Conservation (phyloP, 805 yeast species). For the Schwanniomyces polymorphus region DNA sequence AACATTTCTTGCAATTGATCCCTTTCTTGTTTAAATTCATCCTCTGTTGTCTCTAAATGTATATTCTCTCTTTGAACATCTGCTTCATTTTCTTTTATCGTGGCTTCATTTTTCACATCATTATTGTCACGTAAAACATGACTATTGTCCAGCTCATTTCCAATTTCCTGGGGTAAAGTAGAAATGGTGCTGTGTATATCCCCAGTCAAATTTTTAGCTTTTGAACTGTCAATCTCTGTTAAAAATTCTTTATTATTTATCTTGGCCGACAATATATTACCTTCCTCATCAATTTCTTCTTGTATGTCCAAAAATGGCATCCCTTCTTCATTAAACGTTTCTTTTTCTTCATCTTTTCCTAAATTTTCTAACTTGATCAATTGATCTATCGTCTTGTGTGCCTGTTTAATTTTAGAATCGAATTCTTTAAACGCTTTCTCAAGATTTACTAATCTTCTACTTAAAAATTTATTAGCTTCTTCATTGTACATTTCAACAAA, state of each 20-base stretch:
- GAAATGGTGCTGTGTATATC: no score
- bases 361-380: conserved; percentile 14
- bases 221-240: neutral
- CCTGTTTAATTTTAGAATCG: conserved; percentile 37
- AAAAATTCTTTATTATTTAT: conserved; percentile 17
- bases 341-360: conserved; percentile 4
- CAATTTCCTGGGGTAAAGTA: no score
- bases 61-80: neutral
- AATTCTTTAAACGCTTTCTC: conserved; percentile 43
- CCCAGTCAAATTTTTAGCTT: no score
- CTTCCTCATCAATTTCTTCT: conserved; percentile 82
- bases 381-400: conserved; percentile 28
- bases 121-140: no score
- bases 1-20: conserved; percentile 29
- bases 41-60: neutral
- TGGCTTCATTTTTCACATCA: no score
- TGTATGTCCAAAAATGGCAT: conserved; percentile 78
- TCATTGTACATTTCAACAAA: conserved; percentile 30
- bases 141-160: no score
- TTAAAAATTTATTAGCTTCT: conserved; percentile 28
- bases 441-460: conserved; percentile 25
- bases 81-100: neutral
- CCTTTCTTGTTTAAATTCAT: conserved; percentile 1
- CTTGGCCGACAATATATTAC: conserved; percentile 49
- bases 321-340: conserved; percentile 40